Conservation (phyloP, 176 grass and related monocot genomes). For the Carex myosuroides region DNA sequence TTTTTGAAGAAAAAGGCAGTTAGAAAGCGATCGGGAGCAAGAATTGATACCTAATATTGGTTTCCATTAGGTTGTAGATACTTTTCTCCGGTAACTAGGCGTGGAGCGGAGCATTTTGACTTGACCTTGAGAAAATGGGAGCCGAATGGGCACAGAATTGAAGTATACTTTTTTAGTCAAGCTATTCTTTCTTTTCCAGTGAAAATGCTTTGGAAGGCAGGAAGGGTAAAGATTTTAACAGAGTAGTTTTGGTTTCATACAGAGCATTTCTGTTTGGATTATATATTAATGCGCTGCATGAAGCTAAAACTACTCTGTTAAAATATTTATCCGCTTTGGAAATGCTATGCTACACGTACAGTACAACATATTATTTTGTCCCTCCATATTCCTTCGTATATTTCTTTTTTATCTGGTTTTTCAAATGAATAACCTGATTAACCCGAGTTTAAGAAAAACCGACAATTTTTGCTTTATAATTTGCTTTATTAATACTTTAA, state of each 20-base stretch:
- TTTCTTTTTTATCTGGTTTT: not conserved
- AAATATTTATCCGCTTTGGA: too few relatives aligned
- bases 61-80: not conserved
- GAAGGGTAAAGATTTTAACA: too few relatives aligned
- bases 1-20: not conserved
- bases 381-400: not conserved
- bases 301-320: too few relatives aligned
- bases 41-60: constrained; percentile 8
- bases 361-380: not conserved
- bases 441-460: too few relatives aligned
- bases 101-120: constrained; percentile 21
- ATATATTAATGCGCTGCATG: too few relatives aligned
- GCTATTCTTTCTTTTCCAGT: not conserved
- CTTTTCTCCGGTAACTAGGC: not conserved
- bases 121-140: constrained; percentile 6
- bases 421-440: too few relatives aligned
- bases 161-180: not conserved
- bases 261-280: too few relatives aligned
- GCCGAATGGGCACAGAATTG: constrained; percentile 2
- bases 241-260: too few relatives aligned
- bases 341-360: not conserved
- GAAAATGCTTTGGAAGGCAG: not conserved
- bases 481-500: too few relatives aligned
- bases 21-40: not conserved
- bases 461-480: too few relatives aligned